A percentile compares a stretch with the other conserved stretches of the same genome.
Conservation (phyloP, 1,139 yeast species). For the Trichomonascaceae sp. region DNA sequence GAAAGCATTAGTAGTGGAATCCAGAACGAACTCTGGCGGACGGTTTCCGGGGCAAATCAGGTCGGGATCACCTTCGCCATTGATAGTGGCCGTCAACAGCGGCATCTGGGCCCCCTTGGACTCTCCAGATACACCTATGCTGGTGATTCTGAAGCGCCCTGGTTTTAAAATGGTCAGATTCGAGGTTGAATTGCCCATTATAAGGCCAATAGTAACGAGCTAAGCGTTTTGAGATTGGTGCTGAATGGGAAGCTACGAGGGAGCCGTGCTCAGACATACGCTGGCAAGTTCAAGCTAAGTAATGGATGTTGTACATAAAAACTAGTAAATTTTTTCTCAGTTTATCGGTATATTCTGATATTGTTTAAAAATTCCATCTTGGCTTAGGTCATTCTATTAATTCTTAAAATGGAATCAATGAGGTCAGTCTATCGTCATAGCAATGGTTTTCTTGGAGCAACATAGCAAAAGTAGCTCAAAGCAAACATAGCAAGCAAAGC, state of each 20-base stretch:
- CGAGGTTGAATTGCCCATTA: neutral
- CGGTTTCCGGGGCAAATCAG: neutral
- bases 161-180: neutral
- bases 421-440: neutral
- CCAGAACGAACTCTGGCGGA: constrained; percentile 13
- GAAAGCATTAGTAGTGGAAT: constrained; percentile 12
- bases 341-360: no score
- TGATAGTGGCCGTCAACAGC: neutral
- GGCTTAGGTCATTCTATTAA: no score
- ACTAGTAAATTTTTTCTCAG: no score
- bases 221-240: neutral
- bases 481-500: neutral
- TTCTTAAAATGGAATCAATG: neutral
- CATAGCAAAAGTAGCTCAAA: neutral
- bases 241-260: neutral
- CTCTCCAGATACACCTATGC: neutral
- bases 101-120: neutral
- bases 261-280: neutral
- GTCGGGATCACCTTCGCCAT: neutral
- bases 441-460: neutral
- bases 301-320: no score
- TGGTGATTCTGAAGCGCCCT: neutral
- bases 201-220: neutral
- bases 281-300: neutral
- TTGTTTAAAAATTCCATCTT: no score